Evolutionary conservation across 2,329 filamentous ascomycete species (phyloP), one percentile per base, ranked within the genome.

Genomic region (Sporothrix globosa): DNA sequence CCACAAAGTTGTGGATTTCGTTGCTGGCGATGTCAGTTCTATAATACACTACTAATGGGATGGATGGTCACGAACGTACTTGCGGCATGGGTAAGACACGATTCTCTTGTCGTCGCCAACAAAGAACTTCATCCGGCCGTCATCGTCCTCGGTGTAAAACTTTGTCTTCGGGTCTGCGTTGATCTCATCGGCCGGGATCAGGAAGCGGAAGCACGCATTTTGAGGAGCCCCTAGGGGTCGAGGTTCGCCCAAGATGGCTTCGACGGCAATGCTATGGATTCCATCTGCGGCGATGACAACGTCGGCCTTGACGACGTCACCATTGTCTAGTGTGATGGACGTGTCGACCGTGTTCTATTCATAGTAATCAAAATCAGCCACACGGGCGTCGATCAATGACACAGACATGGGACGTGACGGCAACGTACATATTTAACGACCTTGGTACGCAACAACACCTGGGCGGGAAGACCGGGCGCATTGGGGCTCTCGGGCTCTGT

Each of bases 151-250:
- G 21, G 58, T 63, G 41, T 19, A 63, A 17, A 63, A 63, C 21
- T 50, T 66, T 1, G 60, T 66, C 44, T 66, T 66, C 7, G 61
- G 61, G n/a, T 66, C 61, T 44, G 44, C 61, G 17, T 66, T 52
- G 44, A 66, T 66, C 13, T 52, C 61, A 24, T 66, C 61, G 24
- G 61, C 44, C 4, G 61, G 44, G 21, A 66, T 66, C 24, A 66
- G 60, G 13, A 66, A 66, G 4, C 61, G 61, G 61, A 66, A 66
- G 61, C 61, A 66, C 11, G 61, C 61, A 21, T 66, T 66, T n/a
- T 66, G 61, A 4, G 61, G 61, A 11, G 61, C 61, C 0, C 61
- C 61, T 1, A 66, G 44, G 10, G 61, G 61, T 2, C 44, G 61
- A 5, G 61, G 27, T 9, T 50, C 61, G 44, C 61, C 61, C 61